Evolutionary conservation across 495 filamentous ascomycete genomes (phyloP).

Genomic region (Lasiosphaeria hispida): DNA sequence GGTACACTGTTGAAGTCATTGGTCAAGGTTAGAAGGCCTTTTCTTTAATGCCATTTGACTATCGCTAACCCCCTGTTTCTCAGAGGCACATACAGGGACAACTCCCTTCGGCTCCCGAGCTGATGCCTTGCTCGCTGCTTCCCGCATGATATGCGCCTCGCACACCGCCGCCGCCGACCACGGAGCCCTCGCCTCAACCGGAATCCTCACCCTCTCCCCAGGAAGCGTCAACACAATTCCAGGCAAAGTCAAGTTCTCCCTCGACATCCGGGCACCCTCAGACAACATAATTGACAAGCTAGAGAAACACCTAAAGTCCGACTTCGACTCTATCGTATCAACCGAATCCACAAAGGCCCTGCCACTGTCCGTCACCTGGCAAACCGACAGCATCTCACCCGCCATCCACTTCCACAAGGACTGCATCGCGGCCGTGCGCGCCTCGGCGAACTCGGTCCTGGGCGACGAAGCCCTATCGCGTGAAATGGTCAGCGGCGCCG

Average conservation of each 20-base stretch:
- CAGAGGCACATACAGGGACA: conserved; percentile 72
- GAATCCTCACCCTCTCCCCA: conserved; percentile 64
- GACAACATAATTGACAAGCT: conserved; percentile 56
- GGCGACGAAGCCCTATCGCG: conserved; percentile 37
- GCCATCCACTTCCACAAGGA: conserved; percentile 68
- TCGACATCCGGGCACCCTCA: conserved; percentile 67
- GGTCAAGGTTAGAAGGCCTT: conserved; percentile 42
- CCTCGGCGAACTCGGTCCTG: conserved; percentile 56
- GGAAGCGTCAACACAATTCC: conserved; percentile 77
- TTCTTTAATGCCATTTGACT: not conserved
- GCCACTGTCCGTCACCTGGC: conserved; percentile 31
- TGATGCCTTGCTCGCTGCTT: conserved; percentile 66
- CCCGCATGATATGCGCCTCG: conserved; percentile 65
- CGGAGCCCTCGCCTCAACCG: conserved; percentile 65
- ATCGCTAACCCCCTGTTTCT: no score
- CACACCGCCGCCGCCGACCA: conserved; percentile 58
- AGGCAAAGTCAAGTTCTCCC: conserved; percentile 62
- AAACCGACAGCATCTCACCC: conserved; percentile 57
- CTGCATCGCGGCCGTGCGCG: conserved; percentile 65
- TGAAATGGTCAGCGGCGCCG: conserved; percentile 53
- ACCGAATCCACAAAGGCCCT: conserved; percentile 31
- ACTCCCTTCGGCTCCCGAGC: conserved; percentile 60
- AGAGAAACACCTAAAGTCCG: conserved; percentile 37
- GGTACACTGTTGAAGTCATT: conserved; percentile 65
- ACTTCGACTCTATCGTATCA: conserved; percentile 30